Conservation (phyloP, 2,329 filamentous ascomycete genomes). For the Lithohypha guttulata region DNA sequence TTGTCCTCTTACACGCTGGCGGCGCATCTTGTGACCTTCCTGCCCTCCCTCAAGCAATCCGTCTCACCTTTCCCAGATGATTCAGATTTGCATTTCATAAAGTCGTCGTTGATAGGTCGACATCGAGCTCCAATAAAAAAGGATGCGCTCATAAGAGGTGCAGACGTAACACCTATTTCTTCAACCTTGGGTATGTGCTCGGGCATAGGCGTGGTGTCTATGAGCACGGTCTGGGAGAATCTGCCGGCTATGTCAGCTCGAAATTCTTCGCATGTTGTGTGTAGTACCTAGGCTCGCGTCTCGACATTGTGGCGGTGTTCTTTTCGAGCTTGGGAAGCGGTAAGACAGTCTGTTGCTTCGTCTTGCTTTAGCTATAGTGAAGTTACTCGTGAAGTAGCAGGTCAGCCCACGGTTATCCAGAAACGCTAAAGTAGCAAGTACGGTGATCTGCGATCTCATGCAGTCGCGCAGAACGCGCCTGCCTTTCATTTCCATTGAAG, state of each 20-base stretch:
- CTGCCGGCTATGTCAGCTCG: too few species aligned
- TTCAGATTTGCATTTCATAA: constrained; percentile 98
- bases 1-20: constrained; percentile 70
- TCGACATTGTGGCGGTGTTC: too few species aligned
- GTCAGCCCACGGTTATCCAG: too few species aligned
- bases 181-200: constrained; percentile 82
- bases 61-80: constrained; percentile 81
- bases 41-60: constrained; percentile 90
- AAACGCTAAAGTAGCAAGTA: too few species aligned
- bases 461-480: too few species aligned
- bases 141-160: constrained; percentile 78
- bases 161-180: constrained; percentile 87
- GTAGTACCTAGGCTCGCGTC: too few species aligned
- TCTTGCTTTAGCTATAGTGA: neutral
- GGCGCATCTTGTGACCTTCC: constrained; percentile 92
- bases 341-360: too few species aligned
- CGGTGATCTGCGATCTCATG: too few species aligned
- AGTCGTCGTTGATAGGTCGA: constrained; percentile 94
- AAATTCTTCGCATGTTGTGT: too few species aligned
- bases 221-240: constrained; percentile 86
- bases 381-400: neutral
- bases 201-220: constrained; percentile 93
- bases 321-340: too few species aligned
- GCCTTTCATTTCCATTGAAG: too few species aligned
- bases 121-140: constrained; percentile 97